Evolutionary conservation across 2,329 filamentous ascomycete species (phyloP).

Genomic region (Immersiporthe knoxdaviesiana): DNA sequence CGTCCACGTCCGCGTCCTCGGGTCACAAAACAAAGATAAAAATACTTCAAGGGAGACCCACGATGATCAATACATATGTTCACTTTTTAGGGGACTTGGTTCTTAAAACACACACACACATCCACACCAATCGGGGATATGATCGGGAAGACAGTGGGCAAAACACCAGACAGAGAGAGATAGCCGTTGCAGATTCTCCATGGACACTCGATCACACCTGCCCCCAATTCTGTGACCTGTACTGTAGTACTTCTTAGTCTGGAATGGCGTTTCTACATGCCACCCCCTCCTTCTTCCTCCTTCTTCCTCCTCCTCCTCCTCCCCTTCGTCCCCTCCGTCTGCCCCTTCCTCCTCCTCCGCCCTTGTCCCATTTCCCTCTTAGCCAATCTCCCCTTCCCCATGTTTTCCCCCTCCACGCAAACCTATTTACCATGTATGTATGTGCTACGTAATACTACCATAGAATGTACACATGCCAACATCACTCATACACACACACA

Average conservation of each 20-base stretch:
- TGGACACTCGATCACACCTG: slow-evolving; percentile 4
- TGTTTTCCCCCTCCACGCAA: background rate
- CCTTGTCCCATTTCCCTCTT: background rate
- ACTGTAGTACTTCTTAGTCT: background rate
- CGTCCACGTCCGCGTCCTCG: background rate
- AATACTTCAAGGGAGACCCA: background rate
- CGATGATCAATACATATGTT: background rate
- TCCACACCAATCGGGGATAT: slow-evolving; percentile 2
- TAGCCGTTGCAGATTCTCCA: background rate
- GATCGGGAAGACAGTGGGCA: background rate
- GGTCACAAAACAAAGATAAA: background rate
- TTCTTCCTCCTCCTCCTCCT: background rate
- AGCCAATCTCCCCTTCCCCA: slow-evolving; percentile 4
- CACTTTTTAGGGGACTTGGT: background rate
- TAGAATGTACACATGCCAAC: background rate
- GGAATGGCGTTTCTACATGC: slow-evolving; percentile 8
- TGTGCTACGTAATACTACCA: no score
- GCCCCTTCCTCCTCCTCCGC: background rate
- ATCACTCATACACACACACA: background rate
- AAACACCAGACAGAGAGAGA: background rate
- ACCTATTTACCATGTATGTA: no score
- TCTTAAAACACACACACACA: background rate
- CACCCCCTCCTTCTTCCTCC: background rate
- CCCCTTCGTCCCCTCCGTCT: background rate
- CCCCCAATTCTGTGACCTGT: background rate